These are phyloP conservation scores for Aegilops tauschii DNA, from an alignment of 176 grass and related monocot genomes.

Conservation along the genomic window DNA sequence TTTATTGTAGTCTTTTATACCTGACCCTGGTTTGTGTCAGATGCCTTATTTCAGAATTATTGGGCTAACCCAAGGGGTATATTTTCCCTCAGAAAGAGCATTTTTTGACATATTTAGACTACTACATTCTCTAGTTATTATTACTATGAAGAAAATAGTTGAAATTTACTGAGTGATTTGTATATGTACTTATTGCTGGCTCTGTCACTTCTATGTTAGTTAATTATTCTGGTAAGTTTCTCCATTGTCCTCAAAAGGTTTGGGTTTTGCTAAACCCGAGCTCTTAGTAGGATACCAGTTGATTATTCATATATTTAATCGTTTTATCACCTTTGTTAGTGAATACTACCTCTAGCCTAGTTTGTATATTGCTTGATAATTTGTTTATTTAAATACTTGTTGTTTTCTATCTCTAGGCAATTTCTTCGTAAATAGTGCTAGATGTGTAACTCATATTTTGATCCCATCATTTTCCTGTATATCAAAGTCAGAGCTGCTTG, in stretches of 20 bases:
- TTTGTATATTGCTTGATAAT: not conserved
- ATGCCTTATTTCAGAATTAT: not conserved
- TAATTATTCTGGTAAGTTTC: not conserved
- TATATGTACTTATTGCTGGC: not conserved
- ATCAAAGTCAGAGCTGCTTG: not conserved
- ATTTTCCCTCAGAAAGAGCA: not conserved
- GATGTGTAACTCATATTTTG: not conserved
- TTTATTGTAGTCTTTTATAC: not conserved
- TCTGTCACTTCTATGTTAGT: not conserved
- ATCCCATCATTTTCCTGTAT: not conserved
- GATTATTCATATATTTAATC: not conserved
- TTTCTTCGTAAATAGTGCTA: not conserved
- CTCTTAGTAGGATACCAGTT: not conserved
- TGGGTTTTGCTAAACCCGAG: not conserved
- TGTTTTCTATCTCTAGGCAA: constrained; percentile 4
- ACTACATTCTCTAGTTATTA: not conserved
- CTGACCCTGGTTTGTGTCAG: not conserved
- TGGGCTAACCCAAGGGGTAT: not conserved
- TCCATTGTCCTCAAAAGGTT: not conserved
- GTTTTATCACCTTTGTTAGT: not conserved
- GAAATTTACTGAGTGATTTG: not conserved
- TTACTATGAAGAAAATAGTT: not conserved
- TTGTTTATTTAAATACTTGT: not conserved
- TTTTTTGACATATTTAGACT: not conserved
- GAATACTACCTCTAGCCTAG: not conserved